Evolutionary conservation across 2,329 filamentous ascomycete species (phyloP).

Genomic region (Sphaceloma murrayae): DNA sequence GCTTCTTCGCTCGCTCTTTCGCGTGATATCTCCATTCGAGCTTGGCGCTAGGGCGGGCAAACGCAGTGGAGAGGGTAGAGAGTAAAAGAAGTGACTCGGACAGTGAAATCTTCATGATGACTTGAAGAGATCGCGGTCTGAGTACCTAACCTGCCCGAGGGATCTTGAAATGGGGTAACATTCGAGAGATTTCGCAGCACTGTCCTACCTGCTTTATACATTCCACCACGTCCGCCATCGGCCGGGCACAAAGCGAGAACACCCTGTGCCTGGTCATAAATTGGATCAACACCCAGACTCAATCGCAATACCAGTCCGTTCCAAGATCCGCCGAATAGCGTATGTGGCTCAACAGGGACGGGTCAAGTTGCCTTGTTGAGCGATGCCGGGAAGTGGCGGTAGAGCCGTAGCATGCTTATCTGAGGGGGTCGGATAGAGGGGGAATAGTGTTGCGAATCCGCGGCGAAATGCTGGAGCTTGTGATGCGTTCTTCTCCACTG

Average conservation of each 20-base stretch:
- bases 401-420: constrained; percentile 1
- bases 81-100: neutral
- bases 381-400: constrained; percentile 1
- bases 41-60: constrained; percentile 1
- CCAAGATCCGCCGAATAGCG: neutral
- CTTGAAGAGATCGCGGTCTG: too few species aligned
- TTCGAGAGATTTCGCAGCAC: too few species aligned
- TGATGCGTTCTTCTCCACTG: too few species aligned
- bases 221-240: neutral
- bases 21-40: neutral
- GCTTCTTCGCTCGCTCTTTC: constrained; percentile 5
- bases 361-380: neutral
- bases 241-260: neutral
- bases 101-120: constrained; percentile 9
- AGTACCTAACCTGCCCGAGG: too few species aligned
- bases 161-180: too few species aligned
- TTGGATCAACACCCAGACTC: too few species aligned
- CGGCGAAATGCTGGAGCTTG: too few species aligned
- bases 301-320: neutral
- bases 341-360: neutral
- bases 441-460: too few species aligned
- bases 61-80: neutral
- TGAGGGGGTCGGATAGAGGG: too few species aligned
- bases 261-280: too few species aligned
- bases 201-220: constrained; percentile 2